phyloP scores from a whole-genome alignment of 345 rosid species.

The Reutealis trisperma region DNA sequence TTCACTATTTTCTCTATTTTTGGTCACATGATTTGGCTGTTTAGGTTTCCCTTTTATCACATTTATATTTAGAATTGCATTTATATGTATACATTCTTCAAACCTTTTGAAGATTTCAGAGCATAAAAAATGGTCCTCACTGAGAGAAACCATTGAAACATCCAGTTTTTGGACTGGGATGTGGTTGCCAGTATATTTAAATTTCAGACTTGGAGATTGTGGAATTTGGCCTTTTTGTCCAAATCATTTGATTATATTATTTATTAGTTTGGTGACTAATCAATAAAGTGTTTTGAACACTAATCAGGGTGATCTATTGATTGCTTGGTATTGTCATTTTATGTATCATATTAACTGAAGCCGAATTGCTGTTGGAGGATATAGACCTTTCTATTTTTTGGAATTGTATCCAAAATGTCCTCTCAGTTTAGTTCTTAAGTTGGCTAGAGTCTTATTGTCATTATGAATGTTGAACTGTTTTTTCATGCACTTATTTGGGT shows the following conservation, averaged over 20 bases:
- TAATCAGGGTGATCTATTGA: background rate
- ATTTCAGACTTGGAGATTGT: conserved; percentile 15
- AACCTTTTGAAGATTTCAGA: conserved; percentile 19
- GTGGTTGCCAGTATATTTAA: conserved; percentile 9
- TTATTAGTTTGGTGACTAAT: background rate
- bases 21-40: background rate
- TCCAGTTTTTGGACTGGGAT: background rate
- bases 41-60: background rate
- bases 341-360: too few species aligned
- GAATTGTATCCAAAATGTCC: too few species aligned
- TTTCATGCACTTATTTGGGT: too few species aligned
- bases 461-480: too few species aligned
- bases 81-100: conserved; percentile 19
- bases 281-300: background rate
- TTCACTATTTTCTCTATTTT: conserved; percentile 1
- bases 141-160: conserved; percentile 17
- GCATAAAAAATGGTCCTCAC: conserved; percentile 16
- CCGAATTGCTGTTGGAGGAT: too few species aligned
- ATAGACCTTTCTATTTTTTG: too few species aligned
- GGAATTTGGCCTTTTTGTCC: background rate
- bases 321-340: too few species aligned
- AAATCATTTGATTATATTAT: conserved; percentile 2
- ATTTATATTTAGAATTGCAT: conserved; percentile 15
- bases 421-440: too few species aligned
- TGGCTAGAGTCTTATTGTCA: too few species aligned